phyloP scores from a whole-genome alignment of 495 filamentous ascomycete genomes.

The Rhizodiscina lignyota region DNA sequence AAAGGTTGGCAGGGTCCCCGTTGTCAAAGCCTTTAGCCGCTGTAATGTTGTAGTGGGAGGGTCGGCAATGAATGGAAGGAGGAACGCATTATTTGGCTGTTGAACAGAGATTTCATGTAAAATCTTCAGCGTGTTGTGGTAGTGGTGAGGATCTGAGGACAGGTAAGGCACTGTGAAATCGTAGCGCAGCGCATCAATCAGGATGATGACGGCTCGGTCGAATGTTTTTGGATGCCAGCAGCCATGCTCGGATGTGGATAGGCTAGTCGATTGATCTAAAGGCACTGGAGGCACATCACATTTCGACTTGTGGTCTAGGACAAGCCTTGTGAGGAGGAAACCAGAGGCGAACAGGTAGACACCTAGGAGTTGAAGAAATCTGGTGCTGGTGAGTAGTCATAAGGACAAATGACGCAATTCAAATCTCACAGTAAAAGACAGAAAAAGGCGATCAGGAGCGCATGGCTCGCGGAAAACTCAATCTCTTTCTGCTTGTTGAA shows the following conservation, averaged over 20 bases:
- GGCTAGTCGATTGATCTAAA: slow-evolving; percentile 21
- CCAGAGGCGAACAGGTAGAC: slow-evolving; percentile 89
- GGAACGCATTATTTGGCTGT: slow-evolving; percentile 63
- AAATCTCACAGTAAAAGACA: slow-evolving; percentile 29
- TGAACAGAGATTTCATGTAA: slow-evolving; percentile 64
- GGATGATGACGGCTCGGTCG: slow-evolving; percentile 73
- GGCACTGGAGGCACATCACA: slow-evolving; percentile 58
- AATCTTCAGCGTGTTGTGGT: slow-evolving; percentile 74
- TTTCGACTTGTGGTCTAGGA: slow-evolving; percentile 74
- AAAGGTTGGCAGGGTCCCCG: slow-evolving; percentile 88
- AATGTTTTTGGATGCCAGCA: slow-evolving; percentile 96
- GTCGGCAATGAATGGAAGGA: slow-evolving; percentile 93
- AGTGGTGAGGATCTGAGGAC: slow-evolving; percentile 41
- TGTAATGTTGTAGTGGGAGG: slow-evolving; percentile 89
- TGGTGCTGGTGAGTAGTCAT: too few species aligned
- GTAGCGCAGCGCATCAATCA: slow-evolving; percentile 89
- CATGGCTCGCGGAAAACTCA: slow-evolving; percentile 37
- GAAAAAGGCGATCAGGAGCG: slow-evolving; percentile 32
- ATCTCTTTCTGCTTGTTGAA: slow-evolving; percentile 23
- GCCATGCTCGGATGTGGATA: slow-evolving; percentile 30
- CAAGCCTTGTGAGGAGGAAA: slow-evolving; percentile 87
- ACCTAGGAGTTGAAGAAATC: slow-evolving; percentile 58
- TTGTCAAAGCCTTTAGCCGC: slow-evolving; percentile 83
- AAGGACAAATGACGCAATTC: too few species aligned
- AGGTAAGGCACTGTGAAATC: slow-evolving; percentile 83